Base-by-base conservation (phyloP, 169 alveolate species). In the Eimeria sp. region DNA sequence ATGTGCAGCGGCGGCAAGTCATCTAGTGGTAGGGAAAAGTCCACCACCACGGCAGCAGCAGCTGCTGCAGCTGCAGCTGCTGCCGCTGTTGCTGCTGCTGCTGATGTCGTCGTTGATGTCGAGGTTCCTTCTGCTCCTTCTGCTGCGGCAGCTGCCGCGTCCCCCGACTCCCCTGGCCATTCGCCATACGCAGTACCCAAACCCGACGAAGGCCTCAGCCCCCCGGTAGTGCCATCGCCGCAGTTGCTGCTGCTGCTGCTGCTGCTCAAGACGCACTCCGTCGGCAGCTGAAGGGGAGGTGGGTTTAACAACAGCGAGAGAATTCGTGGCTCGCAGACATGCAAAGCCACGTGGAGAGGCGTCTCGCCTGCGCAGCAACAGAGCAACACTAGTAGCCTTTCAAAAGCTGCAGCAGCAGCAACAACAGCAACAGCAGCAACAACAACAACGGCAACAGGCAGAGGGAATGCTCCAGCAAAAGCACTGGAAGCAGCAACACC, bases 281-380 rank as follows among this genome's bases (percentile, higher is more conserved):
- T 45, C 58, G n/a, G 57, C 87, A 45, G 57, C 51, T 10, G 57
- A 5, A 54, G 30, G 27, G 90, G 73, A 34, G 95, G 95, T 0
- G 95, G 95, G 58, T 80, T 86, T 57, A 92, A 67, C 61, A 92
- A 82, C 16, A 92, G 70, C 5, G 95, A 92, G 25, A 92, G 86
- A n/a, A 80, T 92, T n/a, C 95, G 80, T 0, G 95, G 95, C 34
- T 78, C 75, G 73, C 95, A 92, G 25, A 67, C 65, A 72, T 92
- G 95, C 54, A 92, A 57, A 30, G 92, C 95, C 70, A 92, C 92
- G 25, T 92, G 95, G 49, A 92, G 95, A 40, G 95, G 92, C 43
- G 95, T 92, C 82, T 92, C 92, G 22, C 95, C 95, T 92, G 89
- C n/a, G 61, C 58, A 89, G 25, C 57, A 51, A 16, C 63, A 43